Evolutionary conservation across 129 eudicot genomes (phyloP), one percentile per base, ranked within the genome.

Genomic region (Tagetes erecta): DNA sequence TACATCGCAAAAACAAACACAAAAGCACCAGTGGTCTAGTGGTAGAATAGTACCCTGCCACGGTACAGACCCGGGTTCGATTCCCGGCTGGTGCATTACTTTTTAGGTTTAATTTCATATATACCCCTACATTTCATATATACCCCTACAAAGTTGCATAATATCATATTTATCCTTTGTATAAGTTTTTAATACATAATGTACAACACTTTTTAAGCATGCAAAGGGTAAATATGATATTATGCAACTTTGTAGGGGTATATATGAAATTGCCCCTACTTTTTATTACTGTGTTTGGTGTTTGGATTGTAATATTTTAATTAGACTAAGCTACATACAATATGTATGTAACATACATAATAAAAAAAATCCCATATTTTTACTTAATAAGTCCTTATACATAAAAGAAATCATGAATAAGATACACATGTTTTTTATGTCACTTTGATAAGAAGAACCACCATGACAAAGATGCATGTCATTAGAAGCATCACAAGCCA

Each of bases 1-100:
- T 20, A 20, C 5, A 4, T 2, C 44, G 5, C 0, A 40, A 6
- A 40, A 2, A 3, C 1, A 0, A 0, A 8, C 65, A 33, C 76
- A 56, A 70, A 44, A 72, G 97, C 96, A 90, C 96, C 96, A 90
- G 98, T 93, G 98, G 95, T 87, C 98, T 90, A 90, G 96, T 93
- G 96, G 98, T 93, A 93, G 95, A 93, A 84, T 90, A 93, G 98
- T 93, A 93, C 91, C 96, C 98, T 93, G 95, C 96, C 98, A 90
- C 96, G 96, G 98, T 90, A 93, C 98, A 90, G 87, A 91, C 95
- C 97, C 95, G 97, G 93, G 93, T 90, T 90, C 92, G 86, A 90
- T 90, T 90, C 93, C 89, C 88, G 93, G 96, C 91, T 87, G 96
- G 93, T 87, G 92, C 92, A 89, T 8, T 0, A 6, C 0, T 0